Percentiles rank a stretch among this genome's conserved stretches.
These are phyloP conservation scores for Cyclotella sp. DNA, from an alignment of 108 stramenopile species.

Conservation along the genomic window DNA sequence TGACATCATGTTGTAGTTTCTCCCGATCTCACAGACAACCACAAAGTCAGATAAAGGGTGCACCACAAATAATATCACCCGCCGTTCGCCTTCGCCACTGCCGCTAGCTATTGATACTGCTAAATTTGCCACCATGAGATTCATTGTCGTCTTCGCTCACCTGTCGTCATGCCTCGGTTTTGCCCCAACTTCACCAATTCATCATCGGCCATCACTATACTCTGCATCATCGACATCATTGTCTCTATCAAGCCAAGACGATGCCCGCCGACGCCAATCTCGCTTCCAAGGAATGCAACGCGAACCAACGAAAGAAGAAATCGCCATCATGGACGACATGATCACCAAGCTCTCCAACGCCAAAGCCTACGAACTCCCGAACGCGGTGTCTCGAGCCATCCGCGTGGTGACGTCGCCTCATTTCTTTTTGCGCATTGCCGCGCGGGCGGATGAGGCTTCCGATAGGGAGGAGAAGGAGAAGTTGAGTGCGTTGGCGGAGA, in stretches of 20 bases:
- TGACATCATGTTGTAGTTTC: no score
- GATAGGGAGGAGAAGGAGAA: constrained; percentile 64
- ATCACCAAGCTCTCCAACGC: constrained; percentile 79
- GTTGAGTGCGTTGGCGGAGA: constrained; percentile 71
- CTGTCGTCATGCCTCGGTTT: constrained; percentile 46
- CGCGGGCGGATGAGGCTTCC: constrained; percentile 59
- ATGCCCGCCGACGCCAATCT: constrained; percentile 44
- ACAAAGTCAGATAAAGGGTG: no score
- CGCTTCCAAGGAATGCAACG: constrained; percentile 83
- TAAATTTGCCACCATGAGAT: constrained; percentile 28
- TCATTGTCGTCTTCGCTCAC: constrained; percentile 25
- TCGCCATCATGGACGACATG: constrained; percentile 90
- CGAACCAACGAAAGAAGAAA: constrained; percentile 64
- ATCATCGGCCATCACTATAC: not conserved
- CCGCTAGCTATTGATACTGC: no score
- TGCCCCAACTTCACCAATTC: constrained; percentile 12
- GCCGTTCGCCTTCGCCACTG: no score
- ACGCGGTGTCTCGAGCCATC: constrained; percentile 82
- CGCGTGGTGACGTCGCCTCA: constrained; percentile 82
- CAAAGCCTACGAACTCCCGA: constrained; percentile 87
- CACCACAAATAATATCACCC: no score
- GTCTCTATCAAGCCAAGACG: constrained; percentile 27
- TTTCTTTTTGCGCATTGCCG: constrained; percentile 90
- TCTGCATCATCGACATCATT: constrained; percentile 3
- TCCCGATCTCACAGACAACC: no score